Conservation (phyloP, 108 stramenopile species). For the Skeletonema potamos region DNA sequence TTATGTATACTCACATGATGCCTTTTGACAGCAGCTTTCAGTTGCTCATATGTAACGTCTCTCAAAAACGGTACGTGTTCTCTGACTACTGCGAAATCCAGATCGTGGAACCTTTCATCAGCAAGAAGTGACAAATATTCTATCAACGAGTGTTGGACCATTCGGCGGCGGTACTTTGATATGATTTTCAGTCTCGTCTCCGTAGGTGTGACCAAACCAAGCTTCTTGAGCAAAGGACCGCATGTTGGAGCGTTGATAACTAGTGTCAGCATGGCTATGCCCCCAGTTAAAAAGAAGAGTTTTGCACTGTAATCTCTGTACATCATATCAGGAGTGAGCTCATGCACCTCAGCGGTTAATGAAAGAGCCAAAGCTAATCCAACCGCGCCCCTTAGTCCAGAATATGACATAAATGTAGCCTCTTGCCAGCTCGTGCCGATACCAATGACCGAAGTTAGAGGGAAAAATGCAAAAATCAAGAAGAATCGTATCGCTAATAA, state of each 20-base stretch:
- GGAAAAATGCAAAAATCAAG: constrained; percentile 32
- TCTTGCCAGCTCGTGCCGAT: constrained; percentile 35
- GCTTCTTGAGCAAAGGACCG: neutral
- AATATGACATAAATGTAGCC: constrained; percentile 28
- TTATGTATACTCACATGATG: neutral
- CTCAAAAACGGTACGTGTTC: neutral
- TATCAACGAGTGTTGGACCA: neutral
- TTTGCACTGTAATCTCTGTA: neutral
- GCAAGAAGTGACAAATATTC: constrained; percentile 2
- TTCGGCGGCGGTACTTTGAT: neutral
- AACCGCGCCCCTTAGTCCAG: constrained; percentile 44
- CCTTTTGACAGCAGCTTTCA: constrained; percentile 38
- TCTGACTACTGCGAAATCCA: constrained; percentile 9
- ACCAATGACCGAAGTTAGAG: constrained; percentile 21
- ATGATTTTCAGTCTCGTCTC: constrained; percentile 2
- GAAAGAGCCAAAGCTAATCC: constrained; percentile 41
- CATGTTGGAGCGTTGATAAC: constrained; percentile 7
- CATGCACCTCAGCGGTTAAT: constrained; percentile 19
- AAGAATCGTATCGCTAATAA: constrained; percentile 31
- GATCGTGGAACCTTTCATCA: constrained; percentile 12
- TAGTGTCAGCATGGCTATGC: constrained; percentile 22
- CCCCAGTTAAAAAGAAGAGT: constrained; percentile 5
- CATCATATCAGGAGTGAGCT: neutral
- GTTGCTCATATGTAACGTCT: constrained; percentile 13
- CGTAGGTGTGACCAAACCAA: constrained; percentile 5